These are phyloP conservation scores for Cytospora mali DNA, from an alignment of 2,329 filamentous ascomycete species.

Conservation along the genomic window DNA sequence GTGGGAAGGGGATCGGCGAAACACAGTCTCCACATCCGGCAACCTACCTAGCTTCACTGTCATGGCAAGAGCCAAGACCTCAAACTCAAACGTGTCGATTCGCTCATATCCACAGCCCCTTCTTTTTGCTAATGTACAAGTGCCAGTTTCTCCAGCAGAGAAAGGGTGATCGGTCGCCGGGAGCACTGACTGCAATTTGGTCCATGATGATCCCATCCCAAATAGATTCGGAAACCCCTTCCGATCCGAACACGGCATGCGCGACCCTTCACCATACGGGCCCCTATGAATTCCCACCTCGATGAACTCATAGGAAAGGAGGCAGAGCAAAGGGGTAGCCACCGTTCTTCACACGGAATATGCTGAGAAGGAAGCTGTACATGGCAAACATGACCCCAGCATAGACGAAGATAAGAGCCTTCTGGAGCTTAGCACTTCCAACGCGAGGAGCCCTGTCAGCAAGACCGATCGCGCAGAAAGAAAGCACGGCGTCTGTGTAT, in stretches of 20 bases:
- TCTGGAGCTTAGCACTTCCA: constrained; percentile 73
- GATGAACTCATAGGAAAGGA: constrained; percentile 66
- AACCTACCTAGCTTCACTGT: background rate
- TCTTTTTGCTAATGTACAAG: constrained; percentile 1
- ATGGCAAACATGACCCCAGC: constrained; percentile 73
- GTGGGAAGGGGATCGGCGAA: background rate
- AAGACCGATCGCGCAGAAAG: constrained; percentile 89
- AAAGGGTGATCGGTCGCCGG: background rate
- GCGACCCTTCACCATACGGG: background rate
- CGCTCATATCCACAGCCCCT: background rate
- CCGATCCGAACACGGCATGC: background rate
- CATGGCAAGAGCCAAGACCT: background rate
- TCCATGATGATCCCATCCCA: background rate
- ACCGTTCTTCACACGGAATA: constrained; percentile 93
- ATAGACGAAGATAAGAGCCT: constrained; percentile 81
- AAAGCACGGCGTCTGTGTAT: constrained; percentile 64
- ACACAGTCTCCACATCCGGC: background rate
- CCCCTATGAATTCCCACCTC: background rate
- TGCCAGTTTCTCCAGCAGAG: background rate
- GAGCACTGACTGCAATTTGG: background rate
- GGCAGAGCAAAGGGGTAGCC: constrained; percentile 94
- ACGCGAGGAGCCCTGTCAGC: constrained; percentile 93
- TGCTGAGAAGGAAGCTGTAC: constrained; percentile 92
- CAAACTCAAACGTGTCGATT: background rate
- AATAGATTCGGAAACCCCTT: background rate